A percentile compares a stretch with the other conserved stretches of the same genome.
These are phyloP conservation scores for Trichosporon faecale DNA, from an alignment of 1,284 basidiomycete genomes.

Conservation along the genomic window DNA sequence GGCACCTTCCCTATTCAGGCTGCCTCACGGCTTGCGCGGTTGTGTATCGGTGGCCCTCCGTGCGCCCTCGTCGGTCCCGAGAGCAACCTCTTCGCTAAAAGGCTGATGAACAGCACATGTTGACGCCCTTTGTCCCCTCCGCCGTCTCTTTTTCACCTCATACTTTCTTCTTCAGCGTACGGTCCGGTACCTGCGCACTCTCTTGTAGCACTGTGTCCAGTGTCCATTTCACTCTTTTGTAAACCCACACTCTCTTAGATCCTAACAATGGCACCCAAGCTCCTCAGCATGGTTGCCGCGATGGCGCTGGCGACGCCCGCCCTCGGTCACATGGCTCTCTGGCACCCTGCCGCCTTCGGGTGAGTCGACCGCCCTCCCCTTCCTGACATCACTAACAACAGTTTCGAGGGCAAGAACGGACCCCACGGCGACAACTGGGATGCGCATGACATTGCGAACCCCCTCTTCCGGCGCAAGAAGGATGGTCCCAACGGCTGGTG, in stretches of 20 bases:
- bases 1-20: neutral
- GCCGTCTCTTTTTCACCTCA: neutral
- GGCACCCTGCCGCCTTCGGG: neutral
- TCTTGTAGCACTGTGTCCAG: neutral
- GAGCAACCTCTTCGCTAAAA: neutral
- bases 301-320: neutral
- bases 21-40: neutral
- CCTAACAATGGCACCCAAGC: neutral
- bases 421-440: neutral
- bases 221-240: neutral
- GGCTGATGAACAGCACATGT: neutral
- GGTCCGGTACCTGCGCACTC: neutral
- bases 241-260: neutral
- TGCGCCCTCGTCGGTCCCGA: neutral
- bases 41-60: neutral
- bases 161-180: neutral
- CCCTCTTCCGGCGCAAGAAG: neutral
- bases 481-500: slow-evolving; percentile 57
- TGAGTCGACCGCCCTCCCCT: neutral
- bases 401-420: slow-evolving; percentile 1
- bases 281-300: neutral
- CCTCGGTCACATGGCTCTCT: neutral
- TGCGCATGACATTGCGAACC: slow-evolving; percentile 7
- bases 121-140: neutral
- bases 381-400: neutral